Percentiles rank a stretch among this genome's conserved stretches.
phyloP scores from a whole-genome alignment of 139 green algal species.

The Chlamydomonas sp. region DNA sequence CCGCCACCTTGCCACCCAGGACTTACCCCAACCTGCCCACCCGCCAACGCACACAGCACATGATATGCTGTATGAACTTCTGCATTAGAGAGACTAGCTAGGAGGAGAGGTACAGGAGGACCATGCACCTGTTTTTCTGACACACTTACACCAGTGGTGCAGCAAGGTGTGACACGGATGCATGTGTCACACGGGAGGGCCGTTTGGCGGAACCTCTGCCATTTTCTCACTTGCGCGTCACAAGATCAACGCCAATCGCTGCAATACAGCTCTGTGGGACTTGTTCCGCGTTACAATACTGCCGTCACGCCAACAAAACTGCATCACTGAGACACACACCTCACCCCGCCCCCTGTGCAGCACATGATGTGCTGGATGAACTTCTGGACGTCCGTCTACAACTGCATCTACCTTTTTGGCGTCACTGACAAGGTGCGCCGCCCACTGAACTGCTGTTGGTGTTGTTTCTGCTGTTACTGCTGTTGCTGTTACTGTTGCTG shows the following conservation, averaged over 20 bases:
- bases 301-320: background rate
- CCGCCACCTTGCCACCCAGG: background rate
- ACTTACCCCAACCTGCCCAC: too few relatives aligned
- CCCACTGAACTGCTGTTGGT: background rate
- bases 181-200: too few relatives aligned
- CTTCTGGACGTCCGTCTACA: constrained; percentile 80
- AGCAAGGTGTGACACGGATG: too few relatives aligned
- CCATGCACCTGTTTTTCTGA: too few relatives aligned
- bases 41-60: too few relatives aligned
- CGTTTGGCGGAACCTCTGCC: background rate
- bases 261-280: too few relatives aligned
- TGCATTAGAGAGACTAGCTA: too few relatives aligned
- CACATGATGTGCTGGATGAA: constrained; percentile 99
- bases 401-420: constrained; percentile 66
- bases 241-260: background rate
- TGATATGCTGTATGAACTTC: constrained; percentile 1
- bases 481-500: background rate
- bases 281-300: too few relatives aligned
- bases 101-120: too few relatives aligned
- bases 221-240: too few relatives aligned
- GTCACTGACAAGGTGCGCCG: constrained; percentile 19
- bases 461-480: background rate
- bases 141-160: too few relatives aligned
- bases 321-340: background rate
- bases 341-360: background rate